Percentiles rank a stretch among this genome's conserved stretches.
Evolutionary conservation across 805 yeast species (phyloP).

Genomic region (Suhomyces canberraensis): DNA sequence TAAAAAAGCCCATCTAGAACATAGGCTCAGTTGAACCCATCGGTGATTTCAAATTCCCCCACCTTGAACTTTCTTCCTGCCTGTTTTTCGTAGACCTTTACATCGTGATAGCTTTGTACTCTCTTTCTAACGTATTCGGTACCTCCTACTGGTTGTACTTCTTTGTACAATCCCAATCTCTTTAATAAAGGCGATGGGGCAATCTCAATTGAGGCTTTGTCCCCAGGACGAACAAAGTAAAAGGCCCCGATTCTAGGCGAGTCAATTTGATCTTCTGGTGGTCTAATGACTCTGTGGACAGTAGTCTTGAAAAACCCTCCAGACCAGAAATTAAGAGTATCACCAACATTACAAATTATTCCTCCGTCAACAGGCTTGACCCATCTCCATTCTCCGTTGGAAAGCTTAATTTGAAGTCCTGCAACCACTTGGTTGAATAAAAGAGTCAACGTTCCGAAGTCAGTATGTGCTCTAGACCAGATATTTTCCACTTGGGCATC

Average conservation of each 20-base stretch:
- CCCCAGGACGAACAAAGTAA: conserved; percentile 35
- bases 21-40: conserved; percentile 28
- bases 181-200: conserved; percentile 32
- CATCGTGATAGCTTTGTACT: conserved; percentile 27
- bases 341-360: conserved; percentile 34
- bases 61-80: conserved; percentile 24
- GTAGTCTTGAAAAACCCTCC: conserved; percentile 35
- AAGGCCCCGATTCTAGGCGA: conserved; percentile 33
- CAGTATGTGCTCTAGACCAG: conserved; percentile 37
- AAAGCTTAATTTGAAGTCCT: conserved; percentile 29
- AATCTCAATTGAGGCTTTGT: conserved; percentile 23
- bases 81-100: conserved; percentile 18
- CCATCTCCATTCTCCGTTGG: conserved; percentile 32
- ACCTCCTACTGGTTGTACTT: conserved; percentile 22
- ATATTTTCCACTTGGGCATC: conserved; percentile 27
- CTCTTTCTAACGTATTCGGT: conserved; percentile 29
- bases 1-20: too few relatives aligned
- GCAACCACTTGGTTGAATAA: conserved; percentile 34
- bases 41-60: conserved; percentile 26
- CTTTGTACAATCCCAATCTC: conserved; percentile 26
- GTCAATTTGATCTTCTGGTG: conserved; percentile 30
- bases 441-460: conserved; percentile 34
- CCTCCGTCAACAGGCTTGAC: conserved; percentile 31
- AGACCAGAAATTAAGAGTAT: conserved; percentile 33
- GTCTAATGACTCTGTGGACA: conserved; percentile 32